Base-by-base conservation (phyloP, 495 filamentous ascomycete genomes). In the Glutinoglossum americanum region DNA sequence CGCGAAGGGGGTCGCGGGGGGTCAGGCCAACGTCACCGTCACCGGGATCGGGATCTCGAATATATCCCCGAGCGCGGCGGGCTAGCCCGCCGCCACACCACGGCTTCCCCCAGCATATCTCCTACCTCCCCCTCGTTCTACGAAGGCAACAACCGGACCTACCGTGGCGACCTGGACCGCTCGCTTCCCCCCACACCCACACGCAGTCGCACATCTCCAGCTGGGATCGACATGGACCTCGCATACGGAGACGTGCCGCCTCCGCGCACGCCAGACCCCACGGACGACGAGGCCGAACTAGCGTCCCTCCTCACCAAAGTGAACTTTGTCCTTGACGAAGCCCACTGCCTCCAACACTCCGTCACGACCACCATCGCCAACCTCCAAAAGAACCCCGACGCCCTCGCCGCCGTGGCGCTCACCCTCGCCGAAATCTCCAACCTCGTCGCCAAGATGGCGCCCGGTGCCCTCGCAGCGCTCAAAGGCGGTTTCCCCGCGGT, bases 401-500 rank as follows among this genome's bases (percentile, higher is more conserved):
- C 88, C 13, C 87, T 95, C 59, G 92, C 92, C 3, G 92, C 90
- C 3, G 93, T 98, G 7, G 92, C 89, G 1, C 75, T 98, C 9
- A 87, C 89, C 0, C 76, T 98, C 1, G 58, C 88, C 17, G 92
- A 98, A 69, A 86, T 98, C 61, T 87, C 83, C 64, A 80, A 80
- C 39, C 65, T 97, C 1, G 73, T 84, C 1, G 75, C 77, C 21
- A 95, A 95, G 69, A 85, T 95, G 82, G 83, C 80, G 0, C 92
- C 92, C 0, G 78, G 80, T 2, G 87, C 84, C 6, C 72, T 96
- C 23, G 71, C 76, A 11, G 69, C 80, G 1, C 61, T 97, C 61
- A 95, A 94, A 64, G 72, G 80, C 25, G 80, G 80, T 7, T 85
- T 87, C 54, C 92, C 92, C 0, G 78, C 82, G 13, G 78, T 95